phyloP scores from a whole-genome alignment of 306 rosid genomes.

The Citrullus mucosospermus region DNA sequence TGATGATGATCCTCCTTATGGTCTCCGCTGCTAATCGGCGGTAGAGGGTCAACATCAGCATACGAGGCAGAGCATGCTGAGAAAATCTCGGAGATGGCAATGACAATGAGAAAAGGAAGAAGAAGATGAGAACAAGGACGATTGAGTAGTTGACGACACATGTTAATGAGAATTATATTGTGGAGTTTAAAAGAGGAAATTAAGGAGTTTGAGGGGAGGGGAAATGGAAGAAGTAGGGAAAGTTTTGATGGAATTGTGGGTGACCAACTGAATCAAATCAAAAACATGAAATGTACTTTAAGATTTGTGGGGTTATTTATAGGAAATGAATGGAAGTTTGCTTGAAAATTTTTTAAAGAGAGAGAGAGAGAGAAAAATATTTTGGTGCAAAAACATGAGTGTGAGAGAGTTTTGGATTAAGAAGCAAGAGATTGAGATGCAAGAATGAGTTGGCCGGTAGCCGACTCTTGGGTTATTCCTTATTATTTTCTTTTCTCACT shows the following conservation, averaged over 20 bases:
- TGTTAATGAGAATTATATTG: not conserved
- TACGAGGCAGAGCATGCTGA: not conserved
- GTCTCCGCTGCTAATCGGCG: not conserved
- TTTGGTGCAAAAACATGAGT: not conserved
- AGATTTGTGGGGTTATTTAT: not conserved
- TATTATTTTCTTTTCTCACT: not conserved
- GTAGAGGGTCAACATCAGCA: not conserved
- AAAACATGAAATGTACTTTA: conserved; percentile 8
- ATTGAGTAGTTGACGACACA: not conserved
- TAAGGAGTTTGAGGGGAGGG: not conserved
- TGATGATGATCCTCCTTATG: too few species aligned
- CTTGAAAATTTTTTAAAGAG: not conserved
- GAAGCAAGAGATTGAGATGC: conserved; percentile 10
- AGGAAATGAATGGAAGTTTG: not conserved
- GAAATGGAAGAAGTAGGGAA: not conserved
- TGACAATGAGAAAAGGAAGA: not conserved
- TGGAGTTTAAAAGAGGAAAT: not conserved
- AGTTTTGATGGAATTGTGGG: not conserved
- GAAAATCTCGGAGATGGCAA: not conserved
- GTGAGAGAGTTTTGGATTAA: not conserved
- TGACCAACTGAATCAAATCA: not conserved
- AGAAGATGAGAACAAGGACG: not conserved
- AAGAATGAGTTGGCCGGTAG: conserved; percentile 5
- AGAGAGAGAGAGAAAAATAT: not conserved
- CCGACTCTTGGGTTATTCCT: not conserved